Evolutionary conservation across 139 green algal genomes (phyloP).

Genomic region (Nannochloris sp.): DNA sequence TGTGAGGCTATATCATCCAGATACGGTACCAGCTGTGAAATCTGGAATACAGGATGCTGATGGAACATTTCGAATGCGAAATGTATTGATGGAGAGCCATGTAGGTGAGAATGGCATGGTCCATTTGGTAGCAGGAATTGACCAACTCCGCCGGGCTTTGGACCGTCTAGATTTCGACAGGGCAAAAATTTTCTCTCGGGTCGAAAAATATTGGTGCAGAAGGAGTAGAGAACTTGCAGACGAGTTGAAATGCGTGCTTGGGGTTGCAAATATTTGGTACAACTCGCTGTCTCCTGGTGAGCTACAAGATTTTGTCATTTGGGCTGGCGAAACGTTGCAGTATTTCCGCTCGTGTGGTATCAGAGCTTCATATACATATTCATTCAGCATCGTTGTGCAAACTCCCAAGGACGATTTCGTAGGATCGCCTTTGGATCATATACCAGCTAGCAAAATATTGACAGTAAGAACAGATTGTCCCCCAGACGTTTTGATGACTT

Average conservation of each 20-base stretch:
- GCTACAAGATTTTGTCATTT: constrained; percentile 83
- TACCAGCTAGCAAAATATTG: constrained; percentile 61
- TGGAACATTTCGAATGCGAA: constrained; percentile 43
- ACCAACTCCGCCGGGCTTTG: constrained; percentile 24
- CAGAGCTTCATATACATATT: constrained; percentile 35
- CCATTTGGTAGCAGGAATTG: constrained; percentile 59
- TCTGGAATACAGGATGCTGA: constrained; percentile 34
- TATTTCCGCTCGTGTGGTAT: constrained; percentile 18
- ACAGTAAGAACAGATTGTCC: constrained; percentile 78
- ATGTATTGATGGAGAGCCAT: constrained; percentile 43
- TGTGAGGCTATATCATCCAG: constrained; percentile 56
- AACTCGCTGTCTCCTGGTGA: constrained; percentile 55
- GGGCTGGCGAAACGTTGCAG: constrained; percentile 66
- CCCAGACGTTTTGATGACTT: constrained; percentile 56
- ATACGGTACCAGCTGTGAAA: constrained; percentile 43
- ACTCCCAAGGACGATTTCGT: constrained; percentile 38
- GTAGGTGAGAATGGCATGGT: constrained; percentile 64
- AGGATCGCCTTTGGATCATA: constrained; percentile 59
- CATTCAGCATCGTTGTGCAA: constrained; percentile 74
- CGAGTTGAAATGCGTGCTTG: constrained; percentile 54
- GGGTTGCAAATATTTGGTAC: constrained; percentile 71
- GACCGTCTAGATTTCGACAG: constrained; percentile 55
- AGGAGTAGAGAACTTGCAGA: constrained; percentile 47
- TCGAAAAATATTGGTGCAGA: constrained; percentile 59
- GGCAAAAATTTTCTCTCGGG: constrained; percentile 55